Base-by-base conservation (phyloP, 2,329 filamentous ascomycete genomes). In the Fusarium devonianum region DNA sequence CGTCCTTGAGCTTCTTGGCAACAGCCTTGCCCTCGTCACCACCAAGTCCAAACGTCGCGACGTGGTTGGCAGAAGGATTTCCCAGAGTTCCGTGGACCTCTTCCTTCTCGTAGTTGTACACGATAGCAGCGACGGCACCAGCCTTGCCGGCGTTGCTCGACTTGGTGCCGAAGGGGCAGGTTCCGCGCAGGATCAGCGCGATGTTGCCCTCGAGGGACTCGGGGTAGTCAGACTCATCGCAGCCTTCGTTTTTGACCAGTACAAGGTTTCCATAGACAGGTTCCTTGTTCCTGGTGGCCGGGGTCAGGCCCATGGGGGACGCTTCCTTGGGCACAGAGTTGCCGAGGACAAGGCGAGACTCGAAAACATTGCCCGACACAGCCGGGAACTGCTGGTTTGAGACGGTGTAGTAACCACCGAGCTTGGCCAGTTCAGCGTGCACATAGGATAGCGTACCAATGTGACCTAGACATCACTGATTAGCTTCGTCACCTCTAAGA, bases 81-180 rank as follows among this genome's bases (percentile, higher is more conserved):
- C 86, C 88, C 4, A 94, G 76, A 1, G 89, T 92, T 29, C 89
- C 90, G 39, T 80, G 78, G 1, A 91, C 71, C 4, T 73, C 69
- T 2, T 83, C 88, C 1, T 79, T 72, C 37, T 84, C 83, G 59
- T 86, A 87, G 75, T 93, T 91, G 73, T 89, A 92, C 38, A 94
- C 78, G 11, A 94, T 73, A 1, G 86, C 87, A 2, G 85, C 89
- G 4, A 83, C 70, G 5, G 90, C 90, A 14, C 89, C 88, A 1
- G 87, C 87, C 37, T 75, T 78, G 30, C 85, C 87, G 5, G 90
- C 89, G 11, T 82, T 73, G 42, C 78, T 79, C 2, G 87, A 87
- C 74, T 94, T 94, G 50, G 78, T 71, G 9, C 85, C 88, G 60
- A 93, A 94, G 7, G 83, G 60, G 66, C 90, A 94, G 2, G 72